Evolutionary conservation across 2,329 filamentous ascomycete genomes (phyloP).

Genomic region (Fusarium sp.): DNA sequence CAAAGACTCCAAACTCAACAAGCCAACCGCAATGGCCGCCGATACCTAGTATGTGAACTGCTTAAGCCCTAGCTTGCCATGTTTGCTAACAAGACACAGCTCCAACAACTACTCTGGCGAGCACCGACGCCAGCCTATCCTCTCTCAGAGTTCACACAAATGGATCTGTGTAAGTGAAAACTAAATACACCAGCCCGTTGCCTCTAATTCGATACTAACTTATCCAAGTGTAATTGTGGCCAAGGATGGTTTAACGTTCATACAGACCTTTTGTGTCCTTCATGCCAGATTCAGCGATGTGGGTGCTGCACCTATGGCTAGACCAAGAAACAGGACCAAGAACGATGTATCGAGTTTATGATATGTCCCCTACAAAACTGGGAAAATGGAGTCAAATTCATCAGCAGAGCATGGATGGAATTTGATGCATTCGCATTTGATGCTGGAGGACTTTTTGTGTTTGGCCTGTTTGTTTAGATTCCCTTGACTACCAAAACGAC

Average conservation of each 20-base stretch:
- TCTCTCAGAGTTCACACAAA: background rate
- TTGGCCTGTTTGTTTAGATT: background rate
- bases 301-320: constrained; percentile 34
- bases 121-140: constrained; percentile 4
- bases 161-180: constrained; percentile 24
- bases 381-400: background rate
- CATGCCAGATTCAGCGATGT: constrained; percentile 34
- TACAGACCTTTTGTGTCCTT: background rate
- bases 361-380: too few species aligned
- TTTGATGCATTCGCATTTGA: background rate
- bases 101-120: background rate
- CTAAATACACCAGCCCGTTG: background rate
- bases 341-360: too few species aligned
- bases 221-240: constrained; percentile 15
- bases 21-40: constrained; percentile 10
- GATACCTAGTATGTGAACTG: constrained; percentile 9
- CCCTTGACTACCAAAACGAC: constrained; percentile 1
- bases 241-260: background rate
- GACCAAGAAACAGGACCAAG: fast-evolving
- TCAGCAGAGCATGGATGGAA: background rate
- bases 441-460: background rate
- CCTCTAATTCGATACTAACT: background rate
- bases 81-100: background rate
- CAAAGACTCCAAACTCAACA: background rate
- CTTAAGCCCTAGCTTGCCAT: too few species aligned